Evolutionary conservation across 2,329 filamentous ascomycete genomes (phyloP), one percentile per base, ranked within the genome.

Genomic region (Paracoccidioides lutzii): DNA sequence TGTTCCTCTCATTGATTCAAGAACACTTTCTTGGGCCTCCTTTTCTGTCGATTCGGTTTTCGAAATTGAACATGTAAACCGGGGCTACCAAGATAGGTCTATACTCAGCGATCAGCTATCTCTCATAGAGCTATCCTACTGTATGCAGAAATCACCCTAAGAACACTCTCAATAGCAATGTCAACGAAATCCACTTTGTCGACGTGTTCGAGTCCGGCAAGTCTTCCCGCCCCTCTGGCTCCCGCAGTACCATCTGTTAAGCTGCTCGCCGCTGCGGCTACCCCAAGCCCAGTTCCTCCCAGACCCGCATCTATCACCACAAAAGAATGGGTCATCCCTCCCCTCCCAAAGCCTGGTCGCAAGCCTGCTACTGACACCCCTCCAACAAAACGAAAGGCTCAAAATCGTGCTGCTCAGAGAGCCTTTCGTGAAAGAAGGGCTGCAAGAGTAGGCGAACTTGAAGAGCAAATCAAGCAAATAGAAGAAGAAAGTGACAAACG

Each of bases 331-430:
- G 79, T 91, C 30, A 83, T 93, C 46, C 88, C 88, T 30, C 88
- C 88, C 33, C 80, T 88, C 58, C 88, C 88, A 81, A 98, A 97
- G 75, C 91, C 93, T 5, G 93, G 93, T 52, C 83, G 93, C 59
- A 98, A 98, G 77, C 93, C 91, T 30, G 78, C 97, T 65, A 97
- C 89, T 50, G 45, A 95, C 95, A 94, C 88, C 30, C 93, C 97
- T 70, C 93, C 93, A 28, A 97, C 88, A 62, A 76, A 76, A 63
- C 73, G 74, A 64, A 98, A 98, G 75, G 93, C 93, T 8, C 90
- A 96, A 68, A 96, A 96, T 63, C 82, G 90, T 62, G 90, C 90
- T 14, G 90, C 90, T 6, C 90, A 96, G 72, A 82, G 90, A 57
- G 90, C 90, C 5, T 96, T 96, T 78, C 83, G 90, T 54, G 90